Evolutionary conservation across 2,329 filamentous ascomycete species (phyloP).

Genomic region (Verticillium zaregamsianum): DNA sequence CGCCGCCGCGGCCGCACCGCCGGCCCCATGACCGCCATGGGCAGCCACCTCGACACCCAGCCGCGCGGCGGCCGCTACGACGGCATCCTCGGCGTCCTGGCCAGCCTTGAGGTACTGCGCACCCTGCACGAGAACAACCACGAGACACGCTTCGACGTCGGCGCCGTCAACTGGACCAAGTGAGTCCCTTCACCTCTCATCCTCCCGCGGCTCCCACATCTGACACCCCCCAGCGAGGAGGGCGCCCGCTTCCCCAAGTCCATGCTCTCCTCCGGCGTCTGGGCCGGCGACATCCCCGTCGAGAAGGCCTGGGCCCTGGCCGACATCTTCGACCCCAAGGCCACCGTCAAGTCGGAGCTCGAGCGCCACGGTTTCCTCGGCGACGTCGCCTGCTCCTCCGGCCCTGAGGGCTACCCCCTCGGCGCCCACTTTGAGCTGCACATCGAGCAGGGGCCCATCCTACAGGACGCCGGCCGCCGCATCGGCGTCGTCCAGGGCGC

Average conservation of each 20-base stretch:
- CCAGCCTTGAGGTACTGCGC: conserved; percentile 69
- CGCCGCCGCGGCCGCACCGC: conserved; percentile 59
- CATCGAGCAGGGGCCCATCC: conserved; percentile 77
- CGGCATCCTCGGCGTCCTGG: conserved; percentile 70
- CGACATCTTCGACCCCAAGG: conserved; percentile 41
- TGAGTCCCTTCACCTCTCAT: conserved; percentile 19
- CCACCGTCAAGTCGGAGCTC: conserved; percentile 42
- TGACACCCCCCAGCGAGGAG: conserved; percentile 56
- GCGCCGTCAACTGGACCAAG: conserved; percentile 78
- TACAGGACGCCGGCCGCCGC: conserved; percentile 59
- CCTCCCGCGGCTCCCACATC: background rate
- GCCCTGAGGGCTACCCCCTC: conserved; percentile 39
- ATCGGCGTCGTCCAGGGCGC: conserved; percentile 70
- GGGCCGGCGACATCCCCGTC: conserved; percentile 64
- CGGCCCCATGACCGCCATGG: conserved; percentile 61
- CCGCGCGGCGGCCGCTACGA: conserved; percentile 66
- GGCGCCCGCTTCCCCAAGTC: conserved; percentile 74
- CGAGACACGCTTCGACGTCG: conserved; percentile 67
- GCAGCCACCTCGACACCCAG: conserved; percentile 66
- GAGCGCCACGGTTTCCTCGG: conserved; percentile 70
- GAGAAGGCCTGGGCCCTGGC: conserved; percentile 48
- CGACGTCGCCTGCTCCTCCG: conserved; percentile 18
- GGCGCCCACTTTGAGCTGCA: conserved; percentile 79
- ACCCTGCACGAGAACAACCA: conserved; percentile 63
- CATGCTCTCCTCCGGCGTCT: conserved; percentile 72